Conservation (phyloP, 352 stramenopile genomes). For the Phytophthora sp. region DNA sequence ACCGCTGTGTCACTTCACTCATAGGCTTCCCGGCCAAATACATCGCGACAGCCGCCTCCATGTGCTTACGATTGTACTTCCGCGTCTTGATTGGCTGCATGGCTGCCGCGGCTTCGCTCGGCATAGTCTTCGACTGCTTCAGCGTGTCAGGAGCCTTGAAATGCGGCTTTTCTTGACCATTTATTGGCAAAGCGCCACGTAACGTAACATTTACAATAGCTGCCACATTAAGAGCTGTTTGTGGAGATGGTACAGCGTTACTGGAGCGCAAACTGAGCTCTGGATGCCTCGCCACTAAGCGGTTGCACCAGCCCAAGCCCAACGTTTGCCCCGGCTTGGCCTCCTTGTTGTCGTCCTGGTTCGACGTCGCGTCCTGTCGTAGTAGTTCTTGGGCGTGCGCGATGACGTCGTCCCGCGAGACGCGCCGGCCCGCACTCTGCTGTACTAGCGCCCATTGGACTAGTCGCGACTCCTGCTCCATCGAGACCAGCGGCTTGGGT, state of each 20-base stretch:
- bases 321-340: slow-evolving; percentile 4
- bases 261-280: slow-evolving; percentile 25
- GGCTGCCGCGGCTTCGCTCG: not conserved
- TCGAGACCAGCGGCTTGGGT: slow-evolving; percentile 27
- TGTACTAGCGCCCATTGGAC: slow-evolving; percentile 16
- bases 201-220: not conserved
- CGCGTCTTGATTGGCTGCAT: slow-evolving; percentile 14
- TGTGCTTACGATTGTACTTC: slow-evolving; percentile 33
- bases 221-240: not conserved
- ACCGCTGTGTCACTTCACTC: slow-evolving; percentile 20
- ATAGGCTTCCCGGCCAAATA: slow-evolving; percentile 25
- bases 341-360: slow-evolving; percentile 4
- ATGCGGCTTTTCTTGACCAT: not conserved
- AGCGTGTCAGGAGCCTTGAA: not conserved
- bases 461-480: slow-evolving; percentile 15
- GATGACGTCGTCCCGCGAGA: slow-evolving; percentile 30
- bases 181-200: not conserved
- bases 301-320: slow-evolving; percentile 34
- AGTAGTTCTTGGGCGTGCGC: slow-evolving; percentile 13
- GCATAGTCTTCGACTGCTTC: not conserved
- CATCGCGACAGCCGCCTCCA: slow-evolving; percentile 36
- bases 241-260: not conserved
- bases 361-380: not conserved
- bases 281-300: slow-evolving; percentile 23
- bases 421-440: slow-evolving; percentile 16